Evolutionary conservation across 2,329 filamentous ascomycete genomes (phyloP).

Genomic region (Beauveria rudraprayagi): DNA sequence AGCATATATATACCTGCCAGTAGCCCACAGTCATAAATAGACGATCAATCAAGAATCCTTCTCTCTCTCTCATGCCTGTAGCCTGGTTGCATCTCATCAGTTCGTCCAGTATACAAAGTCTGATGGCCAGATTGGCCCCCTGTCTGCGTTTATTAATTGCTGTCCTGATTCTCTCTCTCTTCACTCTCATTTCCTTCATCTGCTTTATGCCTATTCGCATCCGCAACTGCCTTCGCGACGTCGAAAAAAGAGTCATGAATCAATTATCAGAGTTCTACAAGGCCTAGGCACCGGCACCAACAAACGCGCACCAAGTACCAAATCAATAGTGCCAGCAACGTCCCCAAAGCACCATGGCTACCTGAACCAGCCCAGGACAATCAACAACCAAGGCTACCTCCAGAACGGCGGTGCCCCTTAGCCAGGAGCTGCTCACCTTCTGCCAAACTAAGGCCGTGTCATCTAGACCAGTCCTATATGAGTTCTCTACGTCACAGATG

Average conservation of each 20-base stretch:
- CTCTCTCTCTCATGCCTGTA: too few relatives aligned
- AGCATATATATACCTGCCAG: too few relatives aligned
- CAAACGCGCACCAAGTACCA: background rate
- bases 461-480: constrained; percentile 58
- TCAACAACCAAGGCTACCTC: constrained; percentile 48
- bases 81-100: too few relatives aligned
- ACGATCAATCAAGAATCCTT: too few relatives aligned
- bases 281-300: background rate
- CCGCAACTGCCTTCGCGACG: background rate
- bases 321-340: constrained; percentile 2
- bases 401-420: constrained; percentile 52
- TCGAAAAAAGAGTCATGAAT: constrained; percentile 1
- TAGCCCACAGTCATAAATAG: too few relatives aligned
- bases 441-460: constrained; percentile 60
- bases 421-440: constrained; percentile 54
- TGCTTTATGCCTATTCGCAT: background rate
- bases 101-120: too few relatives aligned
- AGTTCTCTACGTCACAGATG: constrained; percentile 64
- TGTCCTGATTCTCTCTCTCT: background rate
- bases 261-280: background rate
- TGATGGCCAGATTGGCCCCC: too few relatives aligned
- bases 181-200: background rate
- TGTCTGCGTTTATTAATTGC: too few relatives aligned
- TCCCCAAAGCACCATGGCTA: constrained; percentile 16
- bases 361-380: constrained; percentile 31